Percentiles rank a stretch among this genome's conserved stretches.
These are phyloP conservation scores for Syncephalastrum sp. DNA, from an alignment of 371 early-diverging fungal species.

Conservation along the genomic window DNA sequence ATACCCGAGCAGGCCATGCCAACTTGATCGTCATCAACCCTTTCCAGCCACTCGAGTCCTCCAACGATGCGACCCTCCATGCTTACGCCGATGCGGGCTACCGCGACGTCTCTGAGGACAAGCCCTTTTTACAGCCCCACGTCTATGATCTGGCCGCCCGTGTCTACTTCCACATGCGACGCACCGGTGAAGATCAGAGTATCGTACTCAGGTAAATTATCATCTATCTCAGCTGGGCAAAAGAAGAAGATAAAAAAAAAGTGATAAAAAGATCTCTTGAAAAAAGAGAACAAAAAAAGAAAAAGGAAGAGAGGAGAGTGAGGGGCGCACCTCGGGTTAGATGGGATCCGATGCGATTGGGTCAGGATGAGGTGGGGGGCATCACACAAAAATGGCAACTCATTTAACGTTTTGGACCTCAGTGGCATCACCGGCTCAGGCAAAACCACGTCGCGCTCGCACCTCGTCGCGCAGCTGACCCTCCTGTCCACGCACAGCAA, in stretches of 20 bases:
- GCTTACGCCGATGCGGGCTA: conserved; percentile 60
- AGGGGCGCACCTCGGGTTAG: too few species aligned
- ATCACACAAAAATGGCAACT: too few species aligned
- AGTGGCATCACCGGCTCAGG: conserved; percentile 88
- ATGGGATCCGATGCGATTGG: too few species aligned
- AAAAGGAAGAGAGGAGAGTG: neutral
- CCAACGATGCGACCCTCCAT: conserved; percentile 54
- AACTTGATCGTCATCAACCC: conserved; percentile 64
- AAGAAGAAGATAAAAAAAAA: neutral
- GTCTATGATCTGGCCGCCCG: conserved; percentile 63
- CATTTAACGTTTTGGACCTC: conserved; percentile 1
- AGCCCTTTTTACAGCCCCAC: conserved; percentile 51
- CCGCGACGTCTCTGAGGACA: conserved; percentile 42
- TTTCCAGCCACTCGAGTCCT: conserved; percentile 46
- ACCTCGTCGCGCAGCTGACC: conserved; percentile 67
- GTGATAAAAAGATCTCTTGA: conserved; percentile 3
- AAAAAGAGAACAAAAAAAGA: conserved; percentile 1
- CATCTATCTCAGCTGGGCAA: conserved; percentile 11
- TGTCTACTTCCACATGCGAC: conserved; percentile 78
- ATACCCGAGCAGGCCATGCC: conserved; percentile 59
- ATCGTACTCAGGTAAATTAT: conserved; percentile 70
- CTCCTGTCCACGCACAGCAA: conserved; percentile 68
- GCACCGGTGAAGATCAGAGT: conserved; percentile 80
- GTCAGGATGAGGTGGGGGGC: too few species aligned
- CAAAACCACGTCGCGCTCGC: conserved; percentile 69